Evolutionary conservation across 1,139 yeast species (phyloP), one percentile per base, ranked within the genome.

Genomic region (Lizanozyma gosingica): DNA sequence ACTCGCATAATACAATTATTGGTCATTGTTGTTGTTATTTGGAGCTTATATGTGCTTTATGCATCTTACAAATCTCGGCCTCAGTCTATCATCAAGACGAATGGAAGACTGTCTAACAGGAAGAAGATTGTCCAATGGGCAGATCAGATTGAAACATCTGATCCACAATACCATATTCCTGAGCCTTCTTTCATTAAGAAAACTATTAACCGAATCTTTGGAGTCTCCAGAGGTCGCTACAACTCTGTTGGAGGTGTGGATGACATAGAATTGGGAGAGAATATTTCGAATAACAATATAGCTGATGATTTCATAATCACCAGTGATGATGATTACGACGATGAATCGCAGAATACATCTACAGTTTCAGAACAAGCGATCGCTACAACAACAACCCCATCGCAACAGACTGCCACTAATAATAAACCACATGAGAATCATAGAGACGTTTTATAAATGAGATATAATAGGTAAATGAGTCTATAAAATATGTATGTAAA

Each of bases 71-170:
- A 50, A 43, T 53, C 73, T n/a, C 50, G 66, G 34, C 27, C 33
- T 14, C 39, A 37, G 18, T 75, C 76, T 4, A 65, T 65, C 39
- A 69, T 70, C 45, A 68, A 67, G 43, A 57, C 67, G 6, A 34
- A 15, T 4, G 18, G 36, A 11, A 54, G 60, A 17, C 51, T 62
- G n/a, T 48, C 63, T 2, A 50, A 60, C 16, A 65, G 63, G 49
- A 73, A 72, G 58, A 76, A 76, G 54, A 72, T 68, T 44, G 82
- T 76, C 14, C 80, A 72, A 54, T 76, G 81, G 81, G 72, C 77
- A 6, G 80, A 76, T 49, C 75, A 73, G 52, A 18, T 36, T 17
- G 9, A 14, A 32, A 32, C 35, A 16, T 14, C 35, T 36, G 16
- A 15, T 27, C 38, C 18, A 32, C 18, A 14, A 29, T 33, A n/a